Percentiles rank a stretch among this genome's conserved stretches.
Conservation (phyloP, 192 early-diverging fungal genomes). For the Umbelopsis ramanniana region DNA sequence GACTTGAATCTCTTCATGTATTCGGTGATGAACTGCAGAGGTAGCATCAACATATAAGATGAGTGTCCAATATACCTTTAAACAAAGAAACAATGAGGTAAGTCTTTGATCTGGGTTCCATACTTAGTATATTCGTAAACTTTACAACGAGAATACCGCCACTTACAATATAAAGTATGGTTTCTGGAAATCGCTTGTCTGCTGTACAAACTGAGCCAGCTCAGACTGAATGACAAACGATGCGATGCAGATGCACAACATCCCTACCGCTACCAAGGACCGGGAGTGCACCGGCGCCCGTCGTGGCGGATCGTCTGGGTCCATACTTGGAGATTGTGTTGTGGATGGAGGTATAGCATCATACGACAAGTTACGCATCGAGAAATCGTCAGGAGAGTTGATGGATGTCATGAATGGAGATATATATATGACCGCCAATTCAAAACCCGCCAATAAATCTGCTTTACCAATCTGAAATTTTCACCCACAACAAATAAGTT, state of each 20-base stretch:
- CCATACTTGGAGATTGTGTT: not conserved
- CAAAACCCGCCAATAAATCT: too few relatives aligned
- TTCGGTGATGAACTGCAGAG: conserved; percentile 41
- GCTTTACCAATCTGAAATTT: too few relatives aligned
- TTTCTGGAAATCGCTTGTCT: conserved; percentile 55
- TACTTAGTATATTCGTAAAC: conserved; percentile 22
- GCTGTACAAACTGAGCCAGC: conserved; percentile 63
- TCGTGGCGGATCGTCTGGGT: not conserved
- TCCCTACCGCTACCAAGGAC: conserved; percentile 40
- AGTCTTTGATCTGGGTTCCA: conserved; percentile 27
- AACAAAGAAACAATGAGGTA: not conserved
- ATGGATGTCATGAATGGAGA: conserved; percentile 1
- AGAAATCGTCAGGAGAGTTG: conserved; percentile 8
- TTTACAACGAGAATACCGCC: not conserved
- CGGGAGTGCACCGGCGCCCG: not conserved
- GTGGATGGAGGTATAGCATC: conserved; percentile 8
- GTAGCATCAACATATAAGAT: conserved; percentile 45
- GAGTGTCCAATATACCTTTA: conserved; percentile 46
- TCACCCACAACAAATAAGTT: too few relatives aligned
- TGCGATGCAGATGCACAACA: conserved; percentile 50
- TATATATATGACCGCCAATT: too few relatives aligned
- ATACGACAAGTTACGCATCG: conserved; percentile 6
- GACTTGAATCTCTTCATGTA: conserved; percentile 16
- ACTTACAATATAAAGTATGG: conserved; percentile 68
- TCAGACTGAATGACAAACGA: conserved; percentile 61